Evolutionary conservation across 805 yeast species (phyloP).

Genomic region (Starmerella gropengiesseri): DNA sequence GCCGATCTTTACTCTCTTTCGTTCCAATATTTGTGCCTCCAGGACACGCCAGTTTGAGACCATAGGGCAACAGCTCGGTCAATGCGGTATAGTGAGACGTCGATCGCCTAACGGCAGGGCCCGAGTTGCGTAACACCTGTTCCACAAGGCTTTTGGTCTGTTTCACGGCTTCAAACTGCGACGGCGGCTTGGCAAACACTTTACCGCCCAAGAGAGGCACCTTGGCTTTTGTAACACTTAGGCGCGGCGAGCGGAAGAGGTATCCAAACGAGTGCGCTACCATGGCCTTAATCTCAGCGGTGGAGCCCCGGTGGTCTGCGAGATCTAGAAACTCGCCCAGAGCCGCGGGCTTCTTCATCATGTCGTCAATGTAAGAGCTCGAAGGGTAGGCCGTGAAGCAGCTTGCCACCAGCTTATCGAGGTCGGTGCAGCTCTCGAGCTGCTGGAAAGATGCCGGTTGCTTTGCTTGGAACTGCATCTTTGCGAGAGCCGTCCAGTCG

Average conservation of each 20-base stretch:
- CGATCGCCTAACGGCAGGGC: constrained; percentile 14
- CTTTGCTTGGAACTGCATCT: constrained; percentile 48
- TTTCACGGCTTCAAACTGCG: constrained; percentile 25
- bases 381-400: constrained; percentile 59
- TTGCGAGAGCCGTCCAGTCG: constrained; percentile 45
- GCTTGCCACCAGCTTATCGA: constrained; percentile 54
- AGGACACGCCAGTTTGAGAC: constrained; percentile 25
- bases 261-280: constrained; percentile 45
- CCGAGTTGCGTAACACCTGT: constrained; percentile 22
- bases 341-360: constrained; percentile 35
- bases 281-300: constrained; percentile 17
- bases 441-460: constrained; percentile 39
- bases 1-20: constrained; percentile 18
- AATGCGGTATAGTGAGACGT: constrained; percentile 14
- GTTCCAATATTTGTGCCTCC: constrained; percentile 13
- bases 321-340: constrained; percentile 70
- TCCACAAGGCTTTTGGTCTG: constrained; percentile 28
- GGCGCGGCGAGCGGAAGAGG: constrained; percentile 39
- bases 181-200: constrained; percentile 18
- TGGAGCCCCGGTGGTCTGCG: constrained; percentile 38
- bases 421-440: constrained; percentile 39
- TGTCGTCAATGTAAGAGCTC: constrained; percentile 52
- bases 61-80: constrained; percentile 30
- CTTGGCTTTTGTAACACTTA: constrained; percentile 22
- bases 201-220: not conserved